These are phyloP conservation scores for Cardamine chenopodiifolia DNA, from an alignment of 345 rosid species.

Conservation along the genomic window DNA sequence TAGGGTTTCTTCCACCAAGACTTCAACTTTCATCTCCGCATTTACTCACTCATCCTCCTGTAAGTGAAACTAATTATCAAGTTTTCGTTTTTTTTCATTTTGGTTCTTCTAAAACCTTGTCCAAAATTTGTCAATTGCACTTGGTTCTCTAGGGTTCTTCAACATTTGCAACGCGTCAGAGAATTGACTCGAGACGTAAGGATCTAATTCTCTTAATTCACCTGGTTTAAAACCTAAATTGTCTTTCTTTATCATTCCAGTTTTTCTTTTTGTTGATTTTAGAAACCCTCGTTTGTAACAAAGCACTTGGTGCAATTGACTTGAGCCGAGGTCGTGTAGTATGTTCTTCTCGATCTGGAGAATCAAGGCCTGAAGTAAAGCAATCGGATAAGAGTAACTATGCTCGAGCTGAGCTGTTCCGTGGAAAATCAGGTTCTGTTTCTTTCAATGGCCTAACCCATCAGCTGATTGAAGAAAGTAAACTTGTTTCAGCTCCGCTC, in stretches of 20 bases:
- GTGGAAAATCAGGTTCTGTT: conserved; percentile 81
- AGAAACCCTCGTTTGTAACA: conserved; percentile 41
- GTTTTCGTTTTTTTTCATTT: not conserved
- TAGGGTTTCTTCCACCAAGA: conserved; percentile 49
- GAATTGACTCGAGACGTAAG: conserved; percentile 42
- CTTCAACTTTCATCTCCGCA: conserved; percentile 33
- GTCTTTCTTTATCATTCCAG: not conserved
- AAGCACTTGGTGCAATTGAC: conserved; percentile 4
- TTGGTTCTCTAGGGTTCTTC: conserved; percentile 44
- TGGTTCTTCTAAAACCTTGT: conserved; percentile 25
- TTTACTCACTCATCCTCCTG: conserved; percentile 34
- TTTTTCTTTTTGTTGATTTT: conserved; percentile 15
- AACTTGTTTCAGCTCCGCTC: conserved; percentile 68
- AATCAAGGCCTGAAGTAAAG: conserved; percentile 30
- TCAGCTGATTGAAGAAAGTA: conserved; percentile 74
- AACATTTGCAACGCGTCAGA: conserved; percentile 30
- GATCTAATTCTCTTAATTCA: not conserved
- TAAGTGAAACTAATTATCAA: conserved; percentile 36
- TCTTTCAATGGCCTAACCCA: conserved; percentile 75
- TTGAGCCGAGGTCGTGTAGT: conserved; percentile 39
- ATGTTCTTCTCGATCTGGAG: conserved; percentile 47
- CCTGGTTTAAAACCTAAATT: not conserved
- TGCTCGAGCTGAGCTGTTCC: conserved; percentile 60
- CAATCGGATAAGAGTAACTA: conserved; percentile 28
- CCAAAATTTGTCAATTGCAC: conserved; percentile 28